Base-by-base conservation (phyloP, 2,329 filamentous ascomycete species). In the Colletotrichum tofieldiae region DNA sequence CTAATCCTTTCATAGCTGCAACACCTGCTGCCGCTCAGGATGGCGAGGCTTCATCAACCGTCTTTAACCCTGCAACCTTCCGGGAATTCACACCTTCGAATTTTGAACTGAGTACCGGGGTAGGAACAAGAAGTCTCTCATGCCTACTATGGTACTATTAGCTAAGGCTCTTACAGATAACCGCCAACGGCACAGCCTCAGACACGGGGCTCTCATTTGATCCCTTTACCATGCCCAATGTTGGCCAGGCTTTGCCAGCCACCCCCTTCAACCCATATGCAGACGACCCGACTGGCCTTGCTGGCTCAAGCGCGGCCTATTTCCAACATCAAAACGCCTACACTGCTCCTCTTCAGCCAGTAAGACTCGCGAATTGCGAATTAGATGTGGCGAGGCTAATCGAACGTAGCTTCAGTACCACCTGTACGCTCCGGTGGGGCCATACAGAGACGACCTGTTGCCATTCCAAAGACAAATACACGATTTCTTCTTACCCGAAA, bases 401-500 rank as follows among this genome's bases (percentile, higher is more conserved):
- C 26, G 58, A 9, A 67, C 37, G n/a, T 73, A 93, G 91, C 89
- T 95, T 7, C 93, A 96, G 85, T 97, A 98, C 80, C 96, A 99
- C 81, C 88, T 98, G 16, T 99, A 99, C 81, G 94, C 94, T 41
- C 95, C 95, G 0, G 89, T 95, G 68, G 94, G 94, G 7, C 92
- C 94, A n/a, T 90, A 95, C 79, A 90, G 91, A 72, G 93, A 96
- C 74, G 94, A 94, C 74, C 86, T 98, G 39, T 87, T 93, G 75
- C 91, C 93, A 3, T 98, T 97, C 79, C 96, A 99, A 80, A 91
- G 94, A 71, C 92, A 93, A 69, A 91, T 94, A 1, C 94, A 97
- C 78, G 95, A 98, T 79, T 94, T 98, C 75, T 99, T 99, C 81
- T 89, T 98, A 52, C 91, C 94, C 0, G 95, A 98, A 77, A 92